Base-by-base conservation (phyloP, 2,329 filamentous ascomycete genomes). In the Tricladium varicosporioides region DNA sequence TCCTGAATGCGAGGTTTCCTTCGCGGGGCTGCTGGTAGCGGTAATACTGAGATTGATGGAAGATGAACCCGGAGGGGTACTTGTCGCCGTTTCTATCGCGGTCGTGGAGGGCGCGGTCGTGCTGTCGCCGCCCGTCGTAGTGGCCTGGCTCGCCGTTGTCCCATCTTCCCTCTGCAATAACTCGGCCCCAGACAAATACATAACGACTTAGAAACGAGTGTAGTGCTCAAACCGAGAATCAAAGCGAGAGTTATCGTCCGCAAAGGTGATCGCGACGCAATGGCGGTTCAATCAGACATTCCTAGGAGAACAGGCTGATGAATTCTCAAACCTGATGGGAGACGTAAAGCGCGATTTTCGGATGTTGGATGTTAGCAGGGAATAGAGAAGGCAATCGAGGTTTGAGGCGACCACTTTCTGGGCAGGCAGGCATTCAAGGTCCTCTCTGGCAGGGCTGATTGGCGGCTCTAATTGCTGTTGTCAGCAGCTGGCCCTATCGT, bases 131-230 rank as follows among this genome's bases (percentile, higher is more conserved):
- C 36, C 36, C 3, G 18, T 46, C 5, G 56, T 50, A 18, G 14
- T 13, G 5, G 48, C 16, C 27, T 18, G 27, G 33, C 42, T 36
- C 13, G 48, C 49, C 19, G 27, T 22, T 46, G 22, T 16, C 36
- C 31, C 27, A n/a, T 19, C 44, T 19, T 48, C 53, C 16, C 54
- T 51, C 4, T 36, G 42, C 15, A 49, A 27, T 7, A 27, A 22
- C 18, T 42, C 40, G 15, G 48, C 48, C 22, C 47, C 47, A n/a
- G 31, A 48, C 27, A 61, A 53, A 59, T 54, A 44, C 59, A 61
- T 61, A 47, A 44, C 44, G 52, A 14, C 33, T 15, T 9, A 32
- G 11, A 36, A 56, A 58, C 49, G 53, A 59, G 51, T 48, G 56
- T 56, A 16, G 16, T 53, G 48, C 51, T 54, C 58, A 50, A 48